Conservation (phyloP, 495 filamentous ascomycete species). For the Evernia prunastri region DNA sequence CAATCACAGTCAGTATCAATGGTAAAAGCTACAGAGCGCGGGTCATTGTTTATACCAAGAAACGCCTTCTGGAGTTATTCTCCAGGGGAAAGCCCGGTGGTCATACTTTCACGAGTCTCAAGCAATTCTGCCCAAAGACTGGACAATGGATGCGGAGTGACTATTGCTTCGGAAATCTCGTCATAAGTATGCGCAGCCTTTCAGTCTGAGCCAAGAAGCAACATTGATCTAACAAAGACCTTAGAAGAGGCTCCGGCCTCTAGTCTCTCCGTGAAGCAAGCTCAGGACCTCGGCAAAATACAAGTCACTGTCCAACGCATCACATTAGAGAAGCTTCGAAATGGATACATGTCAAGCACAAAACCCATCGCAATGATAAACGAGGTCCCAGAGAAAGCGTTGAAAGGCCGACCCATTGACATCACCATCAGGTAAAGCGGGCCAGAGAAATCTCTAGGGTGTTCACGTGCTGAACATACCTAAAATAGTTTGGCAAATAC, state of each 20-base stretch:
- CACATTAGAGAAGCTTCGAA: neutral
- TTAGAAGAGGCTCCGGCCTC: neutral
- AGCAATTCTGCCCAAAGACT: slow-evolving; percentile 2
- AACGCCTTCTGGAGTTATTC: fast-evolving
- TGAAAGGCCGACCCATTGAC: slow-evolving; percentile 6
- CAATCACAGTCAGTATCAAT: neutral
- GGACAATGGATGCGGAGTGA: slow-evolving; percentile 9
- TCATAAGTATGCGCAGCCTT: neutral
- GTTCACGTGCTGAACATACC: neutral
- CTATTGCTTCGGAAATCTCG: slow-evolving; percentile 4
- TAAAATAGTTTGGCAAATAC: neutral
- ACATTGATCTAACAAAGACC: neutral
- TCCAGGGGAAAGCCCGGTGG: no score
- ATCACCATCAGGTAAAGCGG: neutral
- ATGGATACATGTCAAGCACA: neutral
- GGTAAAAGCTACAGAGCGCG: neutral
- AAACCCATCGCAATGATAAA: neutral
- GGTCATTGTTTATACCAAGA: neutral
- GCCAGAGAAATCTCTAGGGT: neutral
- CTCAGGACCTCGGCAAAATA: slow-evolving; percentile 3
- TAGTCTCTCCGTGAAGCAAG: neutral
- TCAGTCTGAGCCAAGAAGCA: neutral
- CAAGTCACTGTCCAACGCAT: neutral
- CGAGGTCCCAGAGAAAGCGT: slow-evolving; percentile 4
- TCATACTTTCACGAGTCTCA: neutral